Evolutionary conservation across 371 early-diverging fungal genomes (phyloP).

Genomic region (Apophysomyces sp.): DNA sequence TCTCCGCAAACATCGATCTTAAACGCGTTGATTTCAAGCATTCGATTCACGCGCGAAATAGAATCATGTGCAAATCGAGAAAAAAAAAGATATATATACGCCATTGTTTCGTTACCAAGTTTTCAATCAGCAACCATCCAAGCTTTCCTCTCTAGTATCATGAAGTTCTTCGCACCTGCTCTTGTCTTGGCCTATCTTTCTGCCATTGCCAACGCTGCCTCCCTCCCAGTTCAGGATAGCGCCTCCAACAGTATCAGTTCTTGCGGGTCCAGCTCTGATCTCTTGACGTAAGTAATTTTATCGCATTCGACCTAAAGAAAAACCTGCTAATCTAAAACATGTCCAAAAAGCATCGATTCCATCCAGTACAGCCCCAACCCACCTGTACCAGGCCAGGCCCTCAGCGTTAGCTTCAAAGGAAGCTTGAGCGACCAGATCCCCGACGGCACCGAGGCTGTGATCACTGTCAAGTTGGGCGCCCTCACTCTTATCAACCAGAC

Average conservation of each 20-base stretch:
- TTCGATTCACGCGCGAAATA: background rate
- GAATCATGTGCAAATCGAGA: background rate
- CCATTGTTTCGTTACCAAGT: background rate
- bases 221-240: background rate
- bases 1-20: too few relatives aligned
- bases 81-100: background rate
- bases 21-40: background rate
- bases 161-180: background rate
- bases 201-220: background rate
- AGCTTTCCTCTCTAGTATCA: background rate
- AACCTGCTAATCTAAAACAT: too few relatives aligned
- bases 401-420: conserved; percentile 56
- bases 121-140: background rate
- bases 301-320: too few relatives aligned
- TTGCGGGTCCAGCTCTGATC: conserved; percentile 6
- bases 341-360: conserved; percentile 49
- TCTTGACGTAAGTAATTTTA: conserved; percentile 15
- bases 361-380: conserved; percentile 57
- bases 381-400: conserved; percentile 44
- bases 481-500: conserved; percentile 34
- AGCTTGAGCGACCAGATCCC: conserved; percentile 36
- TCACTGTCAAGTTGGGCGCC: conserved; percentile 53
- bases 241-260: conserved; percentile 4
- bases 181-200: background rate
- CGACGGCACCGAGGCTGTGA: conserved; percentile 47